Evolutionary conservation across 1,284 basidiomycete genomes (phyloP).

Genomic region (Rhodotorula sp.): DNA sequence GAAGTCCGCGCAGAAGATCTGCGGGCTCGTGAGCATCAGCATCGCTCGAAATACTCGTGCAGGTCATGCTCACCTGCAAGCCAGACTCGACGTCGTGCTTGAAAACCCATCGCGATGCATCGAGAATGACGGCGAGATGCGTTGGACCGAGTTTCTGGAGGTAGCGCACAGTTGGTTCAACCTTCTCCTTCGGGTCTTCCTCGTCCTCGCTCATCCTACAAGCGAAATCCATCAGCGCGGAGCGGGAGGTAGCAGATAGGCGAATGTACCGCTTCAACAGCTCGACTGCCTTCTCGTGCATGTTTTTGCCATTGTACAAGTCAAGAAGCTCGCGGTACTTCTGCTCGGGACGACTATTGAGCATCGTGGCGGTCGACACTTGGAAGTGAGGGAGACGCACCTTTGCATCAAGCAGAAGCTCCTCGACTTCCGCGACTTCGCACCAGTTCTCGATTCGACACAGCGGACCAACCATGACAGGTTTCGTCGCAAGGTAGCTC

Average conservation of each 20-base stretch:
- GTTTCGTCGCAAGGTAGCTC: constrained; percentile 79
- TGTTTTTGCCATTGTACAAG: constrained; percentile 89
- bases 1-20: constrained; percentile 90
- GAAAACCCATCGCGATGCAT: constrained; percentile 80
- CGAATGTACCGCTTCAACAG: constrained; percentile 73
- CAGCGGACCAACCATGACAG: constrained; percentile 77
- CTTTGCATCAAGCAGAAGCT: constrained; percentile 74
- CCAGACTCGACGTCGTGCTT: constrained; percentile 51
- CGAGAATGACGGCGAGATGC: constrained; percentile 74
- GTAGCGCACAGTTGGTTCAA: constrained; percentile 81
- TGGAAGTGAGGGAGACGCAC: constrained; percentile 52
- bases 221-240: neutral
- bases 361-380: neutral
- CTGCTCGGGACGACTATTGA: constrained; percentile 52
- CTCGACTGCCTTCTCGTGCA: constrained; percentile 84
- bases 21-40: neutral
- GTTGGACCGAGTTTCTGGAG: constrained; percentile 84
- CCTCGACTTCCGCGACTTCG: constrained; percentile 91
- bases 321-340: constrained; percentile 88
- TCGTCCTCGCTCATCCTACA: constrained; percentile 74
- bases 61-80: constrained; percentile 18
- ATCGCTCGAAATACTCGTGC: neutral
- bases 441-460: constrained; percentile 96
- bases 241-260: neutral
- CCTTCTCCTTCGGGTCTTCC: constrained; percentile 71